Evolutionary conservation across 495 filamentous ascomycete genomes (phyloP).

Genomic region (Tuber borchii): DNA sequence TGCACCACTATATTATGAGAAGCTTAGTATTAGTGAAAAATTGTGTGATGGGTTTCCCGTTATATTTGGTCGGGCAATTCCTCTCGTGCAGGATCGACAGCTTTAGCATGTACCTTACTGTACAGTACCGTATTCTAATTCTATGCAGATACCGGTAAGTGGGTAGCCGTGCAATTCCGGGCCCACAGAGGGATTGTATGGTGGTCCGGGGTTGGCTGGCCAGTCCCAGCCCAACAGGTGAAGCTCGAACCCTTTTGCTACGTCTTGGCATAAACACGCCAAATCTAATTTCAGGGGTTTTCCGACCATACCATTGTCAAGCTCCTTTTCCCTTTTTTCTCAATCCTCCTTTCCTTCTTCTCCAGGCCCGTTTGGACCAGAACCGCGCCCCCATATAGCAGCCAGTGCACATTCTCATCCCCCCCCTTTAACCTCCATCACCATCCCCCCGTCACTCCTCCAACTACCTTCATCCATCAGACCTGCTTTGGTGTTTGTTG

Average conservation of each 20-base stretch:
- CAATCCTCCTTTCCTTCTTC: not conserved
- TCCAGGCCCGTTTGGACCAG: not conserved
- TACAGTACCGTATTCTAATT: not conserved
- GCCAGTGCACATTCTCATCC: not conserved
- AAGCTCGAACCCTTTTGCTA: not conserved
- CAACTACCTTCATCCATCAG: not conserved
- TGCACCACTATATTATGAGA: not conserved
- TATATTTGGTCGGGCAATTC: not conserved
- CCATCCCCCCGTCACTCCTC: not conserved
- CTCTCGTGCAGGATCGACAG: not conserved
- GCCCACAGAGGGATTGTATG: not conserved
- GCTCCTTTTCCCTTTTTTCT: not conserved
- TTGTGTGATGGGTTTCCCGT: not conserved
- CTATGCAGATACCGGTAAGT: not conserved
- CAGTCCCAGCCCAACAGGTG: not conserved
- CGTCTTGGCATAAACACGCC: slow-evolving; percentile 3
- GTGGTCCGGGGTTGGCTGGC: not conserved
- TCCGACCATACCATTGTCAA: not conserved
- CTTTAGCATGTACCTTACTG: not conserved
- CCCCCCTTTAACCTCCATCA: not conserved
- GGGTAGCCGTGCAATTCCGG: not conserved
- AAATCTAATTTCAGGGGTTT: slow-evolving; percentile 3
- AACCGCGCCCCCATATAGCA: not conserved
- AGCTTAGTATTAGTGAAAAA: not conserved
- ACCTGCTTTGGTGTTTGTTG: not conserved